phyloP scores from a whole-genome alignment of 164 flowering plant species.

The Hamamelis virginiana region DNA sequence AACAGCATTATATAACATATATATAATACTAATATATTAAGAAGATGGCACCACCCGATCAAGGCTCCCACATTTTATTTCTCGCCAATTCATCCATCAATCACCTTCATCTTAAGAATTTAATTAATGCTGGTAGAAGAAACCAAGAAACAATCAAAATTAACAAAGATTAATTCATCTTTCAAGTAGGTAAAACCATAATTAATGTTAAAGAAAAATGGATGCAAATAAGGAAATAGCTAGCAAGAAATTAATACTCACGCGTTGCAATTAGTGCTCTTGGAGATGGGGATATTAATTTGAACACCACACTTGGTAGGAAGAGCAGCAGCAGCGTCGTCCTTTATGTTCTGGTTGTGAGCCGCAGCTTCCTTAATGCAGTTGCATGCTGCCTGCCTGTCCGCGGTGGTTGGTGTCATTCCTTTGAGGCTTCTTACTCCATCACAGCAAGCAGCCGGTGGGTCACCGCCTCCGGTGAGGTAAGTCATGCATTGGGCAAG shows the following conservation, averaged over 20 bases:
- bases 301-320: conserved; percentile 15
- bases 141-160: too few species aligned
- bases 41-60: too few species aligned
- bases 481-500: too few species aligned
- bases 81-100: not conserved
- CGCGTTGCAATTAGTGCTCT: conserved; percentile 8
- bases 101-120: not conserved
- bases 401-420: conserved; percentile 4
- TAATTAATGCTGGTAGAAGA: too few species aligned
- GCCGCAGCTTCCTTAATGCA: conserved; percentile 17
- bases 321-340: conserved; percentile 14
- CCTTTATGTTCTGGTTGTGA: conserved; percentile 3
- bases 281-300: conserved; percentile 15
- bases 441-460: not conserved
- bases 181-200: not conserved
- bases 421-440: not conserved
- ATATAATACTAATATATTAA: too few species aligned
- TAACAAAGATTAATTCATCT: not conserved
- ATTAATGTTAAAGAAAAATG: too few species aligned
- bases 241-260: not conserved
- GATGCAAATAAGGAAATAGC: too few species aligned
- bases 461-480: too few species aligned
- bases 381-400: conserved; percentile 19
- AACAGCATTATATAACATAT: too few species aligned
- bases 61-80: not conserved